These are phyloP conservation scores for Aspergillus cristatus DNA, from an alignment of 495 filamentous ascomycete genomes.

Conservation along the genomic window DNA sequence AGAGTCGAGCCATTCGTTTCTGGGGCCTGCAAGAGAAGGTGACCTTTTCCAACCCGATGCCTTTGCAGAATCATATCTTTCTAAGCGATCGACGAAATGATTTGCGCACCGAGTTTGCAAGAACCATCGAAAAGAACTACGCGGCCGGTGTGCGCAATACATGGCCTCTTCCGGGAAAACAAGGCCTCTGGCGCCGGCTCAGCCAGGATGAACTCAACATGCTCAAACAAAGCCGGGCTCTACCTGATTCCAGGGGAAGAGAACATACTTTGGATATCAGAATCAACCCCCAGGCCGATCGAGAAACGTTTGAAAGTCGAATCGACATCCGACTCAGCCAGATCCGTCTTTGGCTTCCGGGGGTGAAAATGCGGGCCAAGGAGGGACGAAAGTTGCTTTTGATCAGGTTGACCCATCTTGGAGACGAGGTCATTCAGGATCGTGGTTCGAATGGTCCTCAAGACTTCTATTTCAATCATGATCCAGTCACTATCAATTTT, in stretches of 20 bases:
- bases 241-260: not conserved
- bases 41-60: not conserved
- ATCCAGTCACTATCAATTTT: conserved; percentile 1
- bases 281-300: not conserved
- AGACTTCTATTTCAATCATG: conserved; percentile 1
- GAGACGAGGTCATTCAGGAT: conserved; percentile 1
- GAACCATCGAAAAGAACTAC: not conserved
- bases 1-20: conserved; percentile 2
- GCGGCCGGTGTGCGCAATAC: not conserved
- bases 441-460: not conserved
- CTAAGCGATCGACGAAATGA: not conserved
- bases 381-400: not conserved
- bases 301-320: not conserved
- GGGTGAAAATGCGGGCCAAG: not conserved
- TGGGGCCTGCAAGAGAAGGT: conserved; percentile 1
- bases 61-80: not conserved
- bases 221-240: not conserved
- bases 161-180: not conserved
- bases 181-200: not conserved
- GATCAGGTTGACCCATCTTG: conserved; percentile 1
- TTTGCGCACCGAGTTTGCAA: not conserved
- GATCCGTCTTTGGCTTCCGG: conserved; percentile 2
- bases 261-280: not conserved
- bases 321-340: conserved; percentile 1
- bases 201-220: not conserved